Conservation (phyloP, 202 grass and related monocot species). For the Digitaria exilis region DNA sequence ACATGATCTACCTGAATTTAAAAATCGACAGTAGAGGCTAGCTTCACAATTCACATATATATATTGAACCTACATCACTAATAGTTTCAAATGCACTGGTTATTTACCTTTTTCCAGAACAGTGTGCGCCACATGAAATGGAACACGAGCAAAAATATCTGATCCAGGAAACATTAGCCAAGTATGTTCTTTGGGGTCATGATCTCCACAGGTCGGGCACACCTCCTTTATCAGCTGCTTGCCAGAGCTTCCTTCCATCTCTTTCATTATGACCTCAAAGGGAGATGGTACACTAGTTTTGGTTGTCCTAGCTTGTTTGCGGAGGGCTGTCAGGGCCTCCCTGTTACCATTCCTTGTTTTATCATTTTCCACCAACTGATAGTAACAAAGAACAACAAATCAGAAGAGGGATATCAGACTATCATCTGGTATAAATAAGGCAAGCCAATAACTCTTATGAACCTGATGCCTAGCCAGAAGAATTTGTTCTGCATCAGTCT, state of each 20-base stretch:
- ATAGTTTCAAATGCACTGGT: slow-evolving; percentile 1
- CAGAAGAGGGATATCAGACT: background rate
- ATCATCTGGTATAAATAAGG: background rate
- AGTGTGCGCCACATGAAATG: slow-evolving; percentile 84
- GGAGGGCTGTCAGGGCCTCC: slow-evolving; percentile 83
- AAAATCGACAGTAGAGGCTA: background rate
- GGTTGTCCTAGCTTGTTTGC: slow-evolving; percentile 77
- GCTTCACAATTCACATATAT: background rate
- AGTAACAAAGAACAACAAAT: slow-evolving; percentile 23
- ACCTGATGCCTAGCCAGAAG: slow-evolving; percentile 91
- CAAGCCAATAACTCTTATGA: background rate
- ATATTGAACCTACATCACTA: background rate
- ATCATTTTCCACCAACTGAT: slow-evolving; percentile 91
- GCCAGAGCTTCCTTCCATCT: slow-evolving; percentile 60
- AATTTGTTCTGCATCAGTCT: slow-evolving; percentile 71
- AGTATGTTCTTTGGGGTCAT: slow-evolving; percentile 69
- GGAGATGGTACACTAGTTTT: slow-evolving; percentile 80
- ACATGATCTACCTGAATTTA: background rate
- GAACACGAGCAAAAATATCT: slow-evolving; percentile 80
- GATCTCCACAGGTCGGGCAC: slow-evolving; percentile 72
- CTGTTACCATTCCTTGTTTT: slow-evolving; percentile 74
- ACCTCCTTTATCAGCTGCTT: slow-evolving; percentile 79
- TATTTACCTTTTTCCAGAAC: slow-evolving; percentile 74
- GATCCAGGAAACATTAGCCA: slow-evolving; percentile 92
- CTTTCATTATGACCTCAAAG: slow-evolving; percentile 86